These are phyloP conservation scores for Heliamphora pulchella DNA, from an alignment of 179 eudicot species.

Conservation along the genomic window DNA sequence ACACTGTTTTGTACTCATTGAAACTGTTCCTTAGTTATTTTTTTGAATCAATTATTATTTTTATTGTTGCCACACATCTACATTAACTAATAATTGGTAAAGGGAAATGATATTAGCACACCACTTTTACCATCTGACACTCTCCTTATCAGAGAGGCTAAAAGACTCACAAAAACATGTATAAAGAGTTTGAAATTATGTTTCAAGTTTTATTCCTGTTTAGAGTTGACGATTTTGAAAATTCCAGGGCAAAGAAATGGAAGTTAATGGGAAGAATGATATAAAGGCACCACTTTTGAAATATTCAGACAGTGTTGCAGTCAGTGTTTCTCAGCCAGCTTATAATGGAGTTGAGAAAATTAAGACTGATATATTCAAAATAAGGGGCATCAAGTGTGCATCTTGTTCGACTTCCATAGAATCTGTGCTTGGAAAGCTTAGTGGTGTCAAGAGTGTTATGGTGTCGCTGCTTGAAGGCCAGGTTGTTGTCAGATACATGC, in stretches of 20 bases:
- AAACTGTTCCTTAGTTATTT: neutral
- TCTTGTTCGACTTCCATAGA: constrained; percentile 74
- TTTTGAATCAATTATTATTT: neutral
- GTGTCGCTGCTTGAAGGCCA: constrained; percentile 75
- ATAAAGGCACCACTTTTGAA: constrained; percentile 55
- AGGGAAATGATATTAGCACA: too few species aligned
- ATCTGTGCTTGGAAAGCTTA: constrained; percentile 47
- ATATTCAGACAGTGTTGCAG: constrained; percentile 35
- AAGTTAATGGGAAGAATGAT: constrained; percentile 43
- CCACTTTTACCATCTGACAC: too few species aligned
- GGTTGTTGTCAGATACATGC: constrained; percentile 60
- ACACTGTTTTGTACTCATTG: neutral
- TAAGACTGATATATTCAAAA: constrained; percentile 42
- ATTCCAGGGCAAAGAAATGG: constrained; percentile 36
- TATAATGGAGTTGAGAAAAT: constrained; percentile 25
- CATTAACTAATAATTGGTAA: neutral
- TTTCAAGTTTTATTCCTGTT: neutral
- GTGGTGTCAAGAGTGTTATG: constrained; percentile 48
- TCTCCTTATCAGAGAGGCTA: neutral
- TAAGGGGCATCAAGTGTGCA: constrained; percentile 62
- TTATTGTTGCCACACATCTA: neutral
- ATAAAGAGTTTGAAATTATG: neutral
- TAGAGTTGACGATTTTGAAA: constrained; percentile 7
- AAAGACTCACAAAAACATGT: neutral
- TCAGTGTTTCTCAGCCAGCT: constrained; percentile 26